These are phyloP conservation scores for Poronia punctata DNA, from an alignment of 495 filamentous ascomycete species.

Conservation along the genomic window DNA sequence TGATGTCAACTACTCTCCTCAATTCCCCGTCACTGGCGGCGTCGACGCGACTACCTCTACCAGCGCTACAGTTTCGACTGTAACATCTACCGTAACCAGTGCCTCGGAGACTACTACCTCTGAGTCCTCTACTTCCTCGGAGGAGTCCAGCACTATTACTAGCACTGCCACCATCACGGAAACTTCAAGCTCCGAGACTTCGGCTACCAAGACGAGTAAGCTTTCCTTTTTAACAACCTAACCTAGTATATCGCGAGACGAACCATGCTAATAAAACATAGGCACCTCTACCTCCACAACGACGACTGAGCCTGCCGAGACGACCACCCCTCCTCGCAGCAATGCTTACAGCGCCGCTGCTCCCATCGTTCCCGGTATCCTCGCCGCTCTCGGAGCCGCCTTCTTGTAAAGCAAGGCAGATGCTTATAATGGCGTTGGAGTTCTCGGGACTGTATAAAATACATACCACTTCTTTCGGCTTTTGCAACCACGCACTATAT, in stretches of 20 bases:
- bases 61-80: slow-evolving; percentile 10
- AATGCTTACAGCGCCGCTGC: slow-evolving; percentile 17
- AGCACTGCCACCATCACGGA: slow-evolving; percentile 9
- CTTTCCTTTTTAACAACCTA: slow-evolving; percentile 5
- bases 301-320: slow-evolving; percentile 11
- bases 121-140: slow-evolving; percentile 12
- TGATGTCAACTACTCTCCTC: slow-evolving; percentile 36
- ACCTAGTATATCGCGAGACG: slow-evolving; percentile 15
- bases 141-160: slow-evolving; percentile 10
- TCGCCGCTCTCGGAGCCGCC: slow-evolving; percentile 19
- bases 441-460: no score
- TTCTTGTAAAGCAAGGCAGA: slow-evolving; percentile 12
- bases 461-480: no score
- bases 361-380: slow-evolving; percentile 21
- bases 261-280: not conserved
- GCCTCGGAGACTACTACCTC: slow-evolving; percentile 11
- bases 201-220: slow-evolving; percentile 13
- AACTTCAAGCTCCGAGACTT: slow-evolving; percentile 21
- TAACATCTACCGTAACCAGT: slow-evolving; percentile 14
- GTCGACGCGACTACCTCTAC: slow-evolving; percentile 13
- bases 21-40: slow-evolving; percentile 28
- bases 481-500: no score
- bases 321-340: slow-evolving; percentile 18
- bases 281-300: slow-evolving; percentile 12
- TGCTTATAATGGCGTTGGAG: not conserved